phyloP scores from a whole-genome alignment of 2,329 filamentous ascomycete species.

The Xylariales sp. region DNA sequence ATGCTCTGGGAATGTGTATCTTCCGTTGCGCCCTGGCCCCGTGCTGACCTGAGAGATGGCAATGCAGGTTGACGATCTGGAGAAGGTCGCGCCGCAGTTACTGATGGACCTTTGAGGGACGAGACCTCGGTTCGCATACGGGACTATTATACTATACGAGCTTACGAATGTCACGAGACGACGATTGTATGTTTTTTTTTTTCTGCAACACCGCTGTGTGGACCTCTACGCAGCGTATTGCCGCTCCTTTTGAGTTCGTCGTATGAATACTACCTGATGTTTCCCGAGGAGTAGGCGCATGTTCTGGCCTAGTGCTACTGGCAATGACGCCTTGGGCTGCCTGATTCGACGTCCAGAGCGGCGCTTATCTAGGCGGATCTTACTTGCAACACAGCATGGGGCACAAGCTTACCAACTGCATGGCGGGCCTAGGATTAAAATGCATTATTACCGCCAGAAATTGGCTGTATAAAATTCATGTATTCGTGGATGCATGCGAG shows the following conservation, averaged over 20 bases:
- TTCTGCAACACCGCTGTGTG: not conserved
- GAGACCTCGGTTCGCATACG: slow-evolving; percentile 13
- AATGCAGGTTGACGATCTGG: slow-evolving; percentile 82
- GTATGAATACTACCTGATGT: slow-evolving; percentile 1
- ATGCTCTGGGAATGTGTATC: not conserved
- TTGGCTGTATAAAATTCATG: not conserved
- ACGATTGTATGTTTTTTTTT: not conserved
- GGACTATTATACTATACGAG: slow-evolving; percentile 10
- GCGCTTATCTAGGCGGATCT: slow-evolving; percentile 7
- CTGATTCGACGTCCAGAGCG: slow-evolving; percentile 7
- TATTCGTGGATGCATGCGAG: not conserved
- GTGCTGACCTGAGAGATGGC: slow-evolving; percentile 27
- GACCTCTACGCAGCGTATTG: not conserved
- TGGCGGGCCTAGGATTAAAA: not conserved
- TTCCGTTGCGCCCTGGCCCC: not conserved
- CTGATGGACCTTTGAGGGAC: slow-evolving; percentile 80
- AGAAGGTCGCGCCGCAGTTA: slow-evolving; percentile 87
- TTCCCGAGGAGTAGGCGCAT: not conserved
- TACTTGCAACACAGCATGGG: slow-evolving; percentile 11
- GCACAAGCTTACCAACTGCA: not conserved
- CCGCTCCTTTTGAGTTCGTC: not conserved
- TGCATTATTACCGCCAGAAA: not conserved
- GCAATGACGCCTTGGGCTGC: not conserved
- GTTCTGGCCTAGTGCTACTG: not conserved
- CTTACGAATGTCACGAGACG: slow-evolving; percentile 6